These are phyloP conservation scores for Fraxinus latifolia DNA, from an alignment of 305 asterid genomes.

Conservation along the genomic window DNA sequence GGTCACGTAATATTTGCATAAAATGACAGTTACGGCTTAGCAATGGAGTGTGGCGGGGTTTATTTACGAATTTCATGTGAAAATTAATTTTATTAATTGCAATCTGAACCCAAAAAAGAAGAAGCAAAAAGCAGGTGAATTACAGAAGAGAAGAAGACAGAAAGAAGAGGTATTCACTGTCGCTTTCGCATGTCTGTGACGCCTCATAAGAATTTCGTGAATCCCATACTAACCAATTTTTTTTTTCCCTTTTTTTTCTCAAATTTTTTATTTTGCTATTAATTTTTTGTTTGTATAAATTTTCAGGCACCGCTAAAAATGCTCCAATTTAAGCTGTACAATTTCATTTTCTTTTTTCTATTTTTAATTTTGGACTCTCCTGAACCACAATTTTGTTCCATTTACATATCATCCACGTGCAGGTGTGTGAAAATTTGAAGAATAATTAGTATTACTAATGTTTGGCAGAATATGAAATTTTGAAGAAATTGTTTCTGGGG, in stretches of 20 bases:
- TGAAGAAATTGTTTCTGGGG: slow-evolving; percentile 16
- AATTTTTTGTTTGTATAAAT: background rate
- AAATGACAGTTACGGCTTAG: background rate
- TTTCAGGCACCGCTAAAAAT: slow-evolving; percentile 27
- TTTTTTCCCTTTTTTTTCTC: background rate
- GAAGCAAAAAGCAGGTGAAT: background rate
- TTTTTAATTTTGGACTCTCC: slow-evolving; percentile 6
- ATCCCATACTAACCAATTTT: slow-evolving; percentile 37
- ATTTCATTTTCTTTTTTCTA: background rate
- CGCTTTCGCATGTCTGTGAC: slow-evolving; percentile 38
- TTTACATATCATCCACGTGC: background rate
- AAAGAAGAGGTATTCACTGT: slow-evolving; percentile 5
- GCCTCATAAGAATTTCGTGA: slow-evolving; percentile 61
- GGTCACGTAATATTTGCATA: background rate
- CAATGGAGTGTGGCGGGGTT: background rate
- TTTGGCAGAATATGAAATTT: background rate
- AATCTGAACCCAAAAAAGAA: background rate
- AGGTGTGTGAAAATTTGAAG: background rate
- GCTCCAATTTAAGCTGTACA: slow-evolving; percentile 29
- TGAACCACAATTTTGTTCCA: slow-evolving; percentile 27
- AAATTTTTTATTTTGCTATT: background rate
- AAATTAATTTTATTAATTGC: background rate
- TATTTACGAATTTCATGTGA: background rate
- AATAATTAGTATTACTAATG: background rate
- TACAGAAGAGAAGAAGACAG: background rate